Evolutionary conservation across 768 basidiomycete species (phyloP).

Genomic region (Chalciporus pseudorubinellus): DNA sequence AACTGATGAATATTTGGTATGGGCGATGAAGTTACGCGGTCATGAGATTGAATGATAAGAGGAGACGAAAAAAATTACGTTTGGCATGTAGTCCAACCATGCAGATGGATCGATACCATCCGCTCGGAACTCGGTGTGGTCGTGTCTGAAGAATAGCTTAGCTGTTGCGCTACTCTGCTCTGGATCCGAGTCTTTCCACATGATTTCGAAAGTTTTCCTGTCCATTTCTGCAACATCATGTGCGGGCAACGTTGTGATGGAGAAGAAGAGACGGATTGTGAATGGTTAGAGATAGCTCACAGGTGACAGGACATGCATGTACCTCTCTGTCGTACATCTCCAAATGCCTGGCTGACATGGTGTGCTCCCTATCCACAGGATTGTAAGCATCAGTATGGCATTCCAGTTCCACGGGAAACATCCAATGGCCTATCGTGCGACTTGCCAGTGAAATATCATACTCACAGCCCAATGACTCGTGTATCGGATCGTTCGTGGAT

Average conservation of each 20-base stretch:
- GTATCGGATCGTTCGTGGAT: conserved; percentile 70
- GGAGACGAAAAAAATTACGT: conserved; percentile 35
- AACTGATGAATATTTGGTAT: conserved; percentile 23
- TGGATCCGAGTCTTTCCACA: conserved; percentile 72
- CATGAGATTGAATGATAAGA: neutral
- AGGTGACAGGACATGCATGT: conserved; percentile 8
- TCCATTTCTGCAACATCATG: conserved; percentile 51
- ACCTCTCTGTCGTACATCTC: conserved; percentile 58
- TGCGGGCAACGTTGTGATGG: neutral
- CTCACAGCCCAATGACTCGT: conserved; percentile 83
- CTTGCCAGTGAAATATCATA: conserved; percentile 1
- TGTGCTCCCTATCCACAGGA: conserved; percentile 65
- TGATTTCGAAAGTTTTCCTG: conserved; percentile 65
- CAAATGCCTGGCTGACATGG: conserved; percentile 59
- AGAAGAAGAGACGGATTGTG: neutral
- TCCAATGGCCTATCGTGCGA: neutral
- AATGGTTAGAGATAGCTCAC: neutral
- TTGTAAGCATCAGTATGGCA: neutral
- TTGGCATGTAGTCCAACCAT: conserved; percentile 51
- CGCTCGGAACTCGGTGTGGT: conserved; percentile 59
- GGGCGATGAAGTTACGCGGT: neutral
- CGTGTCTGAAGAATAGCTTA: conserved; percentile 60
- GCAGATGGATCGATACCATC: conserved; percentile 32
- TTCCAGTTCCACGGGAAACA: neutral
- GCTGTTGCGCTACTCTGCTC: conserved; percentile 46